phyloP scores from a whole-genome alignment of 129 eudicot species.

The Escallonia rubra region DNA sequence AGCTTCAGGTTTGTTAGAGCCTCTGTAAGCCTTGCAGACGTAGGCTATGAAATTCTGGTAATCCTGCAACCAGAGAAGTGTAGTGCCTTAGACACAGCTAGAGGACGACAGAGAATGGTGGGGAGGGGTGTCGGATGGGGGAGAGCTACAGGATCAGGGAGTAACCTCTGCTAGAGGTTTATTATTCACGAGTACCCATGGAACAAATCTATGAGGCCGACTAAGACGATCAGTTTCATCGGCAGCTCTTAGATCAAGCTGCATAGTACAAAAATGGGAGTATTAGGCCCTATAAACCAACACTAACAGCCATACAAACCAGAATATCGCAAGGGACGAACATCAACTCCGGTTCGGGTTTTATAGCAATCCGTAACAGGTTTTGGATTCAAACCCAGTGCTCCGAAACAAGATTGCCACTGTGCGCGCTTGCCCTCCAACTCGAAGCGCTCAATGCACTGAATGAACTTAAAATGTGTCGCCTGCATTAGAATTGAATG shows the following conservation, averaged over 20 bases:
- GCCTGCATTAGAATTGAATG: constrained; percentile 30
- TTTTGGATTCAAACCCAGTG: constrained; percentile 33
- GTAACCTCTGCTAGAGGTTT: constrained; percentile 61
- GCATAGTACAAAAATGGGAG: constrained; percentile 8
- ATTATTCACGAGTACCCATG: constrained; percentile 83
- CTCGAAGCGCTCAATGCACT: constrained; percentile 59
- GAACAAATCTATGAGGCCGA: constrained; percentile 83
- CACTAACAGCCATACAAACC: too few relatives aligned
- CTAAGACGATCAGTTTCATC: constrained; percentile 61
- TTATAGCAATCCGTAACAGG: constrained; percentile 69
- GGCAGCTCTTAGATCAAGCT: constrained; percentile 65
- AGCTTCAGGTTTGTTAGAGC: constrained; percentile 35
- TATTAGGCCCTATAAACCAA: too few relatives aligned
- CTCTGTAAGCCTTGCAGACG: constrained; percentile 67
- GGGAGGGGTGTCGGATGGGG: background rate
- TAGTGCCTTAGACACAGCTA: background rate
- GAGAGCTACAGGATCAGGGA: constrained; percentile 3
- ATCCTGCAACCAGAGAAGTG: constrained; percentile 41
- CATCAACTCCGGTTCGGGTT: constrained; percentile 46
- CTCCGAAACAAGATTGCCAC: constrained; percentile 64
- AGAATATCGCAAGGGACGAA: constrained; percentile 14
- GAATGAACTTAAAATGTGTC: constrained; percentile 48
- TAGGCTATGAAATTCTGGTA: constrained; percentile 60
- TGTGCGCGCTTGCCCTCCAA: constrained; percentile 50
- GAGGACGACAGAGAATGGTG: background rate